A percentile compares a stretch with the other conserved stretches of the same genome.
These are phyloP conservation scores for Lactifluus volemus DNA, from an alignment of 768 basidiomycete genomes.

Conservation along the genomic window DNA sequence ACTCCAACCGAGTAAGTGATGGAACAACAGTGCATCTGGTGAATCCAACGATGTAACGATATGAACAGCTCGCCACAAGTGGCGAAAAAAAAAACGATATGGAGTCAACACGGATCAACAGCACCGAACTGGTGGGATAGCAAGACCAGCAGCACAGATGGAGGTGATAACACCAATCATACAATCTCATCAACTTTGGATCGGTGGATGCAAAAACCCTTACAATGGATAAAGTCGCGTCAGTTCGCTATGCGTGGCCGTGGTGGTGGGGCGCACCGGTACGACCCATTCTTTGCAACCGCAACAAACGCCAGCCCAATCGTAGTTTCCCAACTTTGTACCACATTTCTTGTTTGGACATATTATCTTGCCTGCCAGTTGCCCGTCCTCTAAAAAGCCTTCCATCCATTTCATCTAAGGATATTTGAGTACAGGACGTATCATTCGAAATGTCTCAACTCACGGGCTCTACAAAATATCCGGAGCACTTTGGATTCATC, in stretches of 20 bases:
- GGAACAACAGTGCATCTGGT: neutral
- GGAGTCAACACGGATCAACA: neutral
- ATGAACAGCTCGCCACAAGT: neutral
- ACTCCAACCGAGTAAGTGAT: neutral
- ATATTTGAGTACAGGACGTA: neutral
- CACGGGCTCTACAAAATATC: slow-evolving; percentile 95
- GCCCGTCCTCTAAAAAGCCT: slow-evolving; percentile 61
- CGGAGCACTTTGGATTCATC: slow-evolving; percentile 79
- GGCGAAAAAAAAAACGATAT: neutral
- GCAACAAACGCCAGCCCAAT: slow-evolving; percentile 93
- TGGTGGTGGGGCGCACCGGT: slow-evolving; percentile 47
- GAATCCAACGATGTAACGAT: neutral
- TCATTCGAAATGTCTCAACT: slow-evolving; percentile 25
- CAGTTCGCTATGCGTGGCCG: neutral
- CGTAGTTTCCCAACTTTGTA: slow-evolving; percentile 89
- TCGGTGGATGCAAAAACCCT: slow-evolving; percentile 48
- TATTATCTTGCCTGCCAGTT: slow-evolving; percentile 77
- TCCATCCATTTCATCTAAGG: slow-evolving; percentile 92
- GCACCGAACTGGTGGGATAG: neutral
- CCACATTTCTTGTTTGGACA: slow-evolving; percentile 91
- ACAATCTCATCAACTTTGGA: slow-evolving; percentile 48
- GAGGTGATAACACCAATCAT: slow-evolving; percentile 9
- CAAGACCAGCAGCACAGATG: neutral
- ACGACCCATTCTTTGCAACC: slow-evolving; percentile 90
- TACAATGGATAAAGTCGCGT: neutral